These are phyloP conservation scores for Echinochloa phyllopogon DNA, from an alignment of 176 grass and related monocot species.

Conservation along the genomic window DNA sequence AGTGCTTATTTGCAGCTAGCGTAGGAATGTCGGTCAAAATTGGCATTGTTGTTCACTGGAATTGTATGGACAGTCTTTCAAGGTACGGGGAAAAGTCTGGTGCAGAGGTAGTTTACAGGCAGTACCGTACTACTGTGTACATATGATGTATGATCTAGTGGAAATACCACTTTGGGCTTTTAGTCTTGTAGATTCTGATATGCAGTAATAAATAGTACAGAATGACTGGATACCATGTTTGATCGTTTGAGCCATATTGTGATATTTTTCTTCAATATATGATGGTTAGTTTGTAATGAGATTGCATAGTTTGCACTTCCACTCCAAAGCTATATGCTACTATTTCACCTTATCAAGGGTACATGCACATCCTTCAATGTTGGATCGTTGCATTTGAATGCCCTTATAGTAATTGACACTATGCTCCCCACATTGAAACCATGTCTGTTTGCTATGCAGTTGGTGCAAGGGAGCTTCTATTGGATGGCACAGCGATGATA, in stretches of 20 bases:
- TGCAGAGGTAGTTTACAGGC: neutral
- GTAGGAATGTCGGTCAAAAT: neutral
- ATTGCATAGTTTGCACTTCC: neutral
- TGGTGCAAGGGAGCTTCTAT: slow-evolving; percentile 93
- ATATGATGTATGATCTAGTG: neutral
- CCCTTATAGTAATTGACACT: neutral
- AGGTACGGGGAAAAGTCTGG: neutral
- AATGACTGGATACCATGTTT: neutral
- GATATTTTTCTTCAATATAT: neutral
- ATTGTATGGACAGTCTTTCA: neutral
- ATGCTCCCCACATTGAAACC: neutral
- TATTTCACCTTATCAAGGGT: neutral
- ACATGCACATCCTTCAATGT: neutral
- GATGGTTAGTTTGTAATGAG: neutral
- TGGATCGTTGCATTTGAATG: neutral
- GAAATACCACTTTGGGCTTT: neutral
- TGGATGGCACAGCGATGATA: slow-evolving; percentile 94
- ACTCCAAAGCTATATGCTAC: slow-evolving; percentile 5
- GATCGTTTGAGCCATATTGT: neutral
- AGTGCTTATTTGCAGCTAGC: neutral
- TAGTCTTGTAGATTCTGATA: neutral
- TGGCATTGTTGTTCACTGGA: neutral
- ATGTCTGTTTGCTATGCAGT: slow-evolving; percentile 52
- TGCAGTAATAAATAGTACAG: neutral
- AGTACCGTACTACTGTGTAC: neutral